Evolutionary conservation across 164 flowering plant genomes (phyloP).

Genomic region (Santalum album): DNA sequence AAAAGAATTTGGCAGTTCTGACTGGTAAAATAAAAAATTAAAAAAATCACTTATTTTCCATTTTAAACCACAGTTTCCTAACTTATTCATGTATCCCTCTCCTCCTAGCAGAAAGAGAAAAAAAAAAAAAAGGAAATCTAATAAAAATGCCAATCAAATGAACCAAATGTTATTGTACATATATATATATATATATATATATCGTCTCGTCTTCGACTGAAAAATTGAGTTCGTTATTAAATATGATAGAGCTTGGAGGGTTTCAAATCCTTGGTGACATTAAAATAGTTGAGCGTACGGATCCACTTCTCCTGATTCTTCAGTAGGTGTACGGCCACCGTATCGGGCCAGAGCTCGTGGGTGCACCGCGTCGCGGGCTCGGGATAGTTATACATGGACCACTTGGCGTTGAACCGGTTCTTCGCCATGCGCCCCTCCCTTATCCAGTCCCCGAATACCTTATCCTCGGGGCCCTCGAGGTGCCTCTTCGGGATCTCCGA

Average conservation of each 20-base stretch:
- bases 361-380: slow-evolving; percentile 51
- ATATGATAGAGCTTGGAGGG: slow-evolving; percentile 74
- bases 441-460: slow-evolving; percentile 63
- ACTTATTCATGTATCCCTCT: too few relatives aligned
- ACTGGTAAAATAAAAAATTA: too few relatives aligned
- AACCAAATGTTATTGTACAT: too few relatives aligned
- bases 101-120: too few relatives aligned
- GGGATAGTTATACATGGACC: slow-evolving; percentile 75
- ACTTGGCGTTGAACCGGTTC: slow-evolving; percentile 64
- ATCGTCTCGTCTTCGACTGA: too few relatives aligned
- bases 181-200: too few relatives aligned
- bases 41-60: too few relatives aligned
- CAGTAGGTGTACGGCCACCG: slow-evolving; percentile 60
- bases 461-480: slow-evolving; percentile 71
- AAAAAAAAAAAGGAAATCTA: too few relatives aligned
- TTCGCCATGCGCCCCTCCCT: slow-evolving; percentile 42
- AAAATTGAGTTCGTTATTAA: neutral
- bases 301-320: slow-evolving; percentile 69
- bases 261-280: slow-evolving; percentile 48
- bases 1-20: too few relatives aligned
- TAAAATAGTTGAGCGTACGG: slow-evolving; percentile 50
- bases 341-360: slow-evolving; percentile 75
- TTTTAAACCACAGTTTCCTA: too few relatives aligned
- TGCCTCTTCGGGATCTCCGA: slow-evolving; percentile 52
- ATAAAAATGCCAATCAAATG: too few relatives aligned